Conservation (phyloP, 345 rosid species). For the Cardamine occulta region DNA sequence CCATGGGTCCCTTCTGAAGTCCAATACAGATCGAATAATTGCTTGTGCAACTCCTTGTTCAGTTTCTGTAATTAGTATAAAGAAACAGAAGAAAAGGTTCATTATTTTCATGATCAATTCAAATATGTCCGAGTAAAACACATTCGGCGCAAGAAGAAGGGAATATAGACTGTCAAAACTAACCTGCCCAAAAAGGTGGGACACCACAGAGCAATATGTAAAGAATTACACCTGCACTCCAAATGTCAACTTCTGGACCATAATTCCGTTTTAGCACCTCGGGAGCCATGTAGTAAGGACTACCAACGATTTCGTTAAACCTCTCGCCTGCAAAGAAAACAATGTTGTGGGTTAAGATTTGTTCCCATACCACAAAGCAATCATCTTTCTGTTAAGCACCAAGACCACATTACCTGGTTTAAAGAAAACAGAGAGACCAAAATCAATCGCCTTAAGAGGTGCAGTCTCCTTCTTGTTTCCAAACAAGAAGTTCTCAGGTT, state of each 20-base stretch:
- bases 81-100: conserved; percentile 20
- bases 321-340: conserved; percentile 63
- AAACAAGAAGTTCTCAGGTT: conserved; percentile 94
- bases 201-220: conserved; percentile 92
- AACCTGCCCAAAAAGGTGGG: conserved; percentile 99
- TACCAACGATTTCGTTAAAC: conserved; percentile 91
- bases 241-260: conserved; percentile 92
- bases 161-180: conserved; percentile 32
- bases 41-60: conserved; percentile 99
- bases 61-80: conserved; percentile 63
- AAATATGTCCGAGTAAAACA: not conserved
- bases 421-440: conserved; percentile 94
- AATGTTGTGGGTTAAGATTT: conserved; percentile 16
- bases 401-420: conserved; percentile 69
- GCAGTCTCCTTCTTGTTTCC: conserved; percentile 89
- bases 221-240: conserved; percentile 98
- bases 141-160: conserved; percentile 3
- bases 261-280: conserved; percentile 86
- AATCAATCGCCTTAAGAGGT: conserved; percentile 85
- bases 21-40: conserved; percentile 72
- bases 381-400: conserved; percentile 3
- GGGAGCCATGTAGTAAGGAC: conserved; percentile 99
- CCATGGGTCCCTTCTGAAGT: conserved; percentile 99
- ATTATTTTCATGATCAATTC: conserved; percentile 10
- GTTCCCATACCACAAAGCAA: not conserved